phyloP scores from a whole-genome alignment of 2,329 filamentous ascomycete genomes.

The Penicillium vulpinum region DNA sequence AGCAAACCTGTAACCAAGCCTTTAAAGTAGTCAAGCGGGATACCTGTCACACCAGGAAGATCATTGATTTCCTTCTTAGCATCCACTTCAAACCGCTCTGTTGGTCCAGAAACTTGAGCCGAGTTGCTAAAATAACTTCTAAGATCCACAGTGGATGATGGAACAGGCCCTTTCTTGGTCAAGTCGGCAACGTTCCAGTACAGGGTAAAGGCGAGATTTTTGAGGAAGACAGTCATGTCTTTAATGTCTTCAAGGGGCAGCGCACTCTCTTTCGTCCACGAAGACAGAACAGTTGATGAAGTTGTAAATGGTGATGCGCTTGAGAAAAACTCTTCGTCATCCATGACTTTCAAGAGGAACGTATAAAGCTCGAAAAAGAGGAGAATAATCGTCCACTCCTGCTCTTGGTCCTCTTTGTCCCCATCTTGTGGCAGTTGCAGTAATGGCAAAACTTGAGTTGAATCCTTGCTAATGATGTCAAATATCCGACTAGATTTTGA shows the following conservation, averaged over 20 bases:
- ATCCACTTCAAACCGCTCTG: conserved; percentile 33
- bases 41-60: conserved; percentile 65
- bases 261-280: conserved; percentile 62
- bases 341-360: conserved; percentile 87
- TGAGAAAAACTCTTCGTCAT: conserved; percentile 92
- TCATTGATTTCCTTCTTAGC: conserved; percentile 47
- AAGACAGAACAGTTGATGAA: conserved; percentile 52
- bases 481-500: conserved; percentile 60
- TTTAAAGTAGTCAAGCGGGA: conserved; percentile 76
- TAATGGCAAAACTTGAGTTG: conserved; percentile 59
- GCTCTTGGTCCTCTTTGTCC: conserved; percentile 47
- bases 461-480: conserved; percentile 56
- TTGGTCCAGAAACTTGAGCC: conserved; percentile 23
- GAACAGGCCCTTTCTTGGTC: conserved; percentile 43
- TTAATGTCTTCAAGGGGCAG: conserved; percentile 71
- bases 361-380: conserved; percentile 93
- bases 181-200: conserved; percentile 79
- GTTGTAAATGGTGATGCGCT: conserved; percentile 50
- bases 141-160: conserved; percentile 43
- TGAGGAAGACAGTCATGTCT: conserved; percentile 76
- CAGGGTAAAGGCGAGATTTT: conserved; percentile 84
- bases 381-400: conserved; percentile 85
- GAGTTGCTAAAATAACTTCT: conserved; percentile 48
- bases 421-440: conserved; percentile 46
- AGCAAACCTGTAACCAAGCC: conserved; percentile 76